Percentiles rank a stretch among this genome's conserved stretches.
These are phyloP conservation scores for Tetrahymena elliotti DNA, from an alignment of 73 alveolate genomes.

Conservation along the genomic window DNA sequence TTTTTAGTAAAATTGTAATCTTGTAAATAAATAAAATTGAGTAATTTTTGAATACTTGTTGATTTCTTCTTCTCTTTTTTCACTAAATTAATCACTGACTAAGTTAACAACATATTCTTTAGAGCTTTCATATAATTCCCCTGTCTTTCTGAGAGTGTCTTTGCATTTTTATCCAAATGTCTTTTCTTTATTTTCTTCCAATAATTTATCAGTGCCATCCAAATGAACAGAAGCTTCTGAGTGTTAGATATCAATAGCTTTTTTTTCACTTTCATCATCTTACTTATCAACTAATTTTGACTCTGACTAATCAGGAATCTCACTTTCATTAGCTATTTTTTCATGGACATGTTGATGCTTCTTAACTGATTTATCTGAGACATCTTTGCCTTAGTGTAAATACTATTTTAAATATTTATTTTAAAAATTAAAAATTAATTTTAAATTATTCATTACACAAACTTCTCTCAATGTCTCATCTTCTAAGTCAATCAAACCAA, in stretches of 20 bases:
- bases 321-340: background rate
- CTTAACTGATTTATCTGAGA: background rate
- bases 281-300: background rate
- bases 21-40: background rate
- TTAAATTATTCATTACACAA: background rate
- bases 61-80: background rate
- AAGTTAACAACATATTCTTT: background rate
- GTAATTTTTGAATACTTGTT: background rate
- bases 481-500: background rate
- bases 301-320: background rate
- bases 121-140: background rate
- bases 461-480: background rate
- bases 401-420: background rate
- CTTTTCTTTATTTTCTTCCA: background rate
- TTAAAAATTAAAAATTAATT: background rate
- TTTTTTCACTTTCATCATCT: background rate
- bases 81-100: background rate
- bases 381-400: background rate
- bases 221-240: background rate
- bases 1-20: background rate
- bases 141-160: background rate
- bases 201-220: background rate
- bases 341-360: background rate
- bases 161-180: background rate
- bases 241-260: background rate